These are phyloP conservation scores for Heterobasidion annosum DNA, from an alignment of 1,284 basidiomycete genomes.

Conservation along the genomic window DNA sequence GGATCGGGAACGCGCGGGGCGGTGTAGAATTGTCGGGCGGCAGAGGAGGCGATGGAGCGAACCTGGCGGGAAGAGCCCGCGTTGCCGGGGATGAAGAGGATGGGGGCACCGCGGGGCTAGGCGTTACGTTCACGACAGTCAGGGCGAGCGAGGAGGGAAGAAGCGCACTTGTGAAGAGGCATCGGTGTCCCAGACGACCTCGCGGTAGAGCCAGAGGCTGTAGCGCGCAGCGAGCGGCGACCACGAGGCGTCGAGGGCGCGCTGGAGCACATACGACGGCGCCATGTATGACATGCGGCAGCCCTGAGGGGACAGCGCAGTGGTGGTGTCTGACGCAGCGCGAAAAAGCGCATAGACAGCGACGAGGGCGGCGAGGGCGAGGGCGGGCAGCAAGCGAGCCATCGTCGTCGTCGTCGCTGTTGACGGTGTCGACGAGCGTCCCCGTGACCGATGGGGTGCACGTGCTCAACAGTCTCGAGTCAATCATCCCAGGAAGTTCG, in stretches of 20 bases:
- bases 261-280: slow-evolving; percentile 76
- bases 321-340: slow-evolving; percentile 22
- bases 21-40: slow-evolving; percentile 70
- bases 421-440: too few species aligned
- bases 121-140: slow-evolving; percentile 32
- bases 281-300: slow-evolving; percentile 99
- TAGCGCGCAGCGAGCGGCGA: slow-evolving; percentile 69
- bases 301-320: slow-evolving; percentile 65
- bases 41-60: slow-evolving; percentile 90
- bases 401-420: not conserved
- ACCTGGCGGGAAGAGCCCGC: slow-evolving; percentile 94
- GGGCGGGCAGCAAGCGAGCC: not conserved
- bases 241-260: slow-evolving; percentile 54
- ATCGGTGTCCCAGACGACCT: slow-evolving; percentile 56
- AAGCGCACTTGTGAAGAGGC: too few species aligned
- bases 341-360: slow-evolving; percentile 3
- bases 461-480: too few species aligned
- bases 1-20: slow-evolving; percentile 37
- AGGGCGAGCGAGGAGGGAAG: too few species aligned
- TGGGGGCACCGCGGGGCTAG: slow-evolving; percentile 59
- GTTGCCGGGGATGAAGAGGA: slow-evolving; percentile 95
- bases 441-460: too few species aligned
- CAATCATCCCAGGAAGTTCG: too few species aligned
- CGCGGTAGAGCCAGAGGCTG: slow-evolving; percentile 85
- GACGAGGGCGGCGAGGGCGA: not conserved